phyloP scores from a whole-genome alignment of 768 basidiomycete genomes.

The Ephemerocybe angulata region DNA sequence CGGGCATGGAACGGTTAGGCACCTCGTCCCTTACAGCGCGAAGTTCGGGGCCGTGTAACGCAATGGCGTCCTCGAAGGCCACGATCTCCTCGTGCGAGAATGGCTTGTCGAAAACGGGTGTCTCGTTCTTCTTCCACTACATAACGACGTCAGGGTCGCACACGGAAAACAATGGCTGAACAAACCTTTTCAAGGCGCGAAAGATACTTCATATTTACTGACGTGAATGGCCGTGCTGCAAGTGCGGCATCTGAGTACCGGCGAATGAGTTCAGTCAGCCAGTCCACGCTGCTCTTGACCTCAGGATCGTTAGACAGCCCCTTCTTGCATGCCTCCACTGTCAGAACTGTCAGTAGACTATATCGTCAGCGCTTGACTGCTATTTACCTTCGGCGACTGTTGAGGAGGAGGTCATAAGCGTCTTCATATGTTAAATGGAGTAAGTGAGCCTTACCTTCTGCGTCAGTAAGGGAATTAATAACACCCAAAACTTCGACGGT shows the following conservation, averaged over 20 bases:
- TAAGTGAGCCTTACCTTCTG: conserved; percentile 54
- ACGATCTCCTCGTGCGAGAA: conserved; percentile 69
- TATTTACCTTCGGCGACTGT: conserved; percentile 60
- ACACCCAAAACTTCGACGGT: conserved; percentile 72
- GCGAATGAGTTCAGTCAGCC: conserved; percentile 71
- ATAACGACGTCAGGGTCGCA: conserved; percentile 4
- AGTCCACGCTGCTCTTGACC: conserved; percentile 66
- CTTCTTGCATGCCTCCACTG: conserved; percentile 67
- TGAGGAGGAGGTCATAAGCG: conserved; percentile 19
- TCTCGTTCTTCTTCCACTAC: conserved; percentile 74
- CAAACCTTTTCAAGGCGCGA: conserved; percentile 64
- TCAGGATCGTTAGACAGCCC: conserved; percentile 50
- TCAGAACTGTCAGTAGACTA: conserved; percentile 8
- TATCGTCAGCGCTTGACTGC: too few relatives aligned
- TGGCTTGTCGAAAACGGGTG: conserved; percentile 61
- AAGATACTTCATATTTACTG: conserved; percentile 60
- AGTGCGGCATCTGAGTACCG: conserved; percentile 68
- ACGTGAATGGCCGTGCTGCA: conserved; percentile 51
- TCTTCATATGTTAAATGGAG: conserved; percentile 16
- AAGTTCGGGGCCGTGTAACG: conserved; percentile 73
- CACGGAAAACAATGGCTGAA: background rate
- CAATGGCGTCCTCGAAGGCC: conserved; percentile 74
- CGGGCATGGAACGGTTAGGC: conserved; percentile 61
- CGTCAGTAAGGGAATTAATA: conserved; percentile 58
- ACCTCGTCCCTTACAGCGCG: conserved; percentile 75